Evolutionary conservation across 2,329 filamentous ascomycete genomes (phyloP), one percentile per base, ranked within the genome.

Genomic region (Aspergillus calidoustus): DNA sequence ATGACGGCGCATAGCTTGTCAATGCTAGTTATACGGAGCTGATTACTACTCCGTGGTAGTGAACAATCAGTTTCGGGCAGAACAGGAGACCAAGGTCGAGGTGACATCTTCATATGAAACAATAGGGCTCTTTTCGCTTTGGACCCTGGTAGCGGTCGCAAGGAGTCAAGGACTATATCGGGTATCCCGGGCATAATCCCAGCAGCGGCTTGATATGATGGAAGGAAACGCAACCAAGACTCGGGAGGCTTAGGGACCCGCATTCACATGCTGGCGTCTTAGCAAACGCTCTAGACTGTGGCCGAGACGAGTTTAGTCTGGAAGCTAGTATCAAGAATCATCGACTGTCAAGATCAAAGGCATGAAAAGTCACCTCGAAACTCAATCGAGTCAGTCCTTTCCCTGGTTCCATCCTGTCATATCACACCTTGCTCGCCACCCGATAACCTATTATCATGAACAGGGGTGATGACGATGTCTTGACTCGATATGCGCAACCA

Each of bases 251-350:
- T 60, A 34, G 48, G 53, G 72, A 74, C 72, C 72, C 73, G 66
- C 73, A 68, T 72, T 75, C 73, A 75, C 72, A 74, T 75, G 73
- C 66, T 59, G 55, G 60, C 49, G 54, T 41, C 34, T 55, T 44
- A 54, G 51, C 8, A 17, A 31, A 22, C 23, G 55, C 48, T 57
- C 55, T 51, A 46, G 55, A 57, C 55, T 43, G 15, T 8, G 48
- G 34, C 34, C n/a, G 28, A 31, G 50, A 51, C 49, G 54, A 54
- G 44, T 53, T 52, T 57, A 61, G 54, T 30, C 25, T 56, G 54
- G 44, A 51, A 57, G 43, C 51, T 52, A 19, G 19, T 19, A 51
- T 53, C 43, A 30, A 44, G 34, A 31, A 43, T 51, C 46, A 50
- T 38, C 23, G n/a, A 52, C 48, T 50, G 48, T 44, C 43, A n/a